Conservation (phyloP, 164 flowering plant species). For the Vitis amurensis region DNA sequence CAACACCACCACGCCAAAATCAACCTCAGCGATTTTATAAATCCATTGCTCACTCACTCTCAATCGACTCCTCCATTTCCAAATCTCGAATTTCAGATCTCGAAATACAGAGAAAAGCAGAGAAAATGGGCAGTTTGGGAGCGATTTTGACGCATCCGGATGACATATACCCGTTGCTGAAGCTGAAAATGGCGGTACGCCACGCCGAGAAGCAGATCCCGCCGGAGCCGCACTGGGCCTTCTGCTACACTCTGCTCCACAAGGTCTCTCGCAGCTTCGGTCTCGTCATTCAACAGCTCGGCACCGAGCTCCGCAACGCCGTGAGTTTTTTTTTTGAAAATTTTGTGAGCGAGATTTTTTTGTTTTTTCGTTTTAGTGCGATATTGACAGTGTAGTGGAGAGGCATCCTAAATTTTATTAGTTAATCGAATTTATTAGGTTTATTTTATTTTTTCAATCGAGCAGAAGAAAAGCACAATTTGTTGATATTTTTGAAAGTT, state of each 20-base stretch:
- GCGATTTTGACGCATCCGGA: conserved; percentile 77
- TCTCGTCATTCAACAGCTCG: conserved; percentile 91
- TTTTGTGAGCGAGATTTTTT: neutral
- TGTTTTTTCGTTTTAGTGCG: neutral
- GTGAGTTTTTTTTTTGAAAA: conserved; percentile 29
- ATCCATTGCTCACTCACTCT: too few species aligned
- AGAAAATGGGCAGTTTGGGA: conserved; percentile 52
- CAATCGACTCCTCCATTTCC: too few species aligned
- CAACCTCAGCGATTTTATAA: too few species aligned
- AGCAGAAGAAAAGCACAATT: too few species aligned
- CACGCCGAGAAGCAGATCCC: conserved; percentile 88
- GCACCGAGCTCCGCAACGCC: conserved; percentile 77
- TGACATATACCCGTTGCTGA: conserved; percentile 71
- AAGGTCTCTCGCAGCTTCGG: conserved; percentile 87
- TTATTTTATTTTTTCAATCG: too few species aligned
- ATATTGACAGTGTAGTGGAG: neutral
- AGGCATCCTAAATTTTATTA: too few species aligned
- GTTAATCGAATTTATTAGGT: too few species aligned
- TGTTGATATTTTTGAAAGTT: too few species aligned
- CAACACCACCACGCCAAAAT: too few species aligned
- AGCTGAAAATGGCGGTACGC: conserved; percentile 68
- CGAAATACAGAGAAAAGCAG: neutral
- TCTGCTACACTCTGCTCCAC: conserved; percentile 85
- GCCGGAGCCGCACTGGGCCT: conserved; percentile 76
- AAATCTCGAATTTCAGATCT: too few species aligned